Conservation (phyloP, 768 basidiomycete genomes). For the Russula brevipes region DNA sequence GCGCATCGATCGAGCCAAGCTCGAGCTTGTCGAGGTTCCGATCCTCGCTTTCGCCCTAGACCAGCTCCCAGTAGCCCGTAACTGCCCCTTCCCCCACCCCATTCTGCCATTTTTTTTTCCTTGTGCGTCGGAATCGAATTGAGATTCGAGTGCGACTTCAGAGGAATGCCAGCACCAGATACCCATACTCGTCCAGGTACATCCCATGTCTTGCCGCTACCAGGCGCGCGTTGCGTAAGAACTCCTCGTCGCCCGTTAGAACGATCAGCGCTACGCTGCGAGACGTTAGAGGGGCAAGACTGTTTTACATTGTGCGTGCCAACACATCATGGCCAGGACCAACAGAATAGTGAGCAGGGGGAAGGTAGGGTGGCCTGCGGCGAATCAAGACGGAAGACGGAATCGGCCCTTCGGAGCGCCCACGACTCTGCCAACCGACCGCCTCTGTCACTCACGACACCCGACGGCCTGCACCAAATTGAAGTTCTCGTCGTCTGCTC, state of each 20-base stretch:
- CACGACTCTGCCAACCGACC: no score
- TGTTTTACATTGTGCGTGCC: neutral
- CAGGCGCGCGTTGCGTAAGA: conserved; percentile 39
- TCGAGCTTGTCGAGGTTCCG: conserved; percentile 21
- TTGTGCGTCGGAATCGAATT: neutral
- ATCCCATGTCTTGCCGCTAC: conserved; percentile 44
- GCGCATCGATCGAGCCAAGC: conserved; percentile 13
- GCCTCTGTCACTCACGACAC: no score
- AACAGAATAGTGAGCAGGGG: neutral
- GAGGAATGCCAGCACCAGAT: conserved; percentile 51
- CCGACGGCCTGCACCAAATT: no score
- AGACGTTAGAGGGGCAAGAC: conserved; percentile 45
- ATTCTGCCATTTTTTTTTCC: neutral
- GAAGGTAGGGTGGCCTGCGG: no score
- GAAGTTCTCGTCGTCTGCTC: no score
- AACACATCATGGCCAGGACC: no score
- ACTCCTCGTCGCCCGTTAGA: conserved; percentile 52
- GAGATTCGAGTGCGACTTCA: conserved; percentile 4
- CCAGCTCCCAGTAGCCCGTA: conserved; percentile 20
- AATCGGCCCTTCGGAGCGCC: no score
- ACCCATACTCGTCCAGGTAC: conserved; percentile 53
- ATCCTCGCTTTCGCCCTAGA: conserved; percentile 22
- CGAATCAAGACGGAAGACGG: no score
- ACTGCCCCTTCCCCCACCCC: no score
- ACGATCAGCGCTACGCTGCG: conserved; percentile 49